A percentile compares a stretch with the other conserved stretches of the same genome.
These are phyloP conservation scores for Blastobotrys peoriensis DNA, from an alignment of 805 yeast species.

Conservation along the genomic window DNA sequence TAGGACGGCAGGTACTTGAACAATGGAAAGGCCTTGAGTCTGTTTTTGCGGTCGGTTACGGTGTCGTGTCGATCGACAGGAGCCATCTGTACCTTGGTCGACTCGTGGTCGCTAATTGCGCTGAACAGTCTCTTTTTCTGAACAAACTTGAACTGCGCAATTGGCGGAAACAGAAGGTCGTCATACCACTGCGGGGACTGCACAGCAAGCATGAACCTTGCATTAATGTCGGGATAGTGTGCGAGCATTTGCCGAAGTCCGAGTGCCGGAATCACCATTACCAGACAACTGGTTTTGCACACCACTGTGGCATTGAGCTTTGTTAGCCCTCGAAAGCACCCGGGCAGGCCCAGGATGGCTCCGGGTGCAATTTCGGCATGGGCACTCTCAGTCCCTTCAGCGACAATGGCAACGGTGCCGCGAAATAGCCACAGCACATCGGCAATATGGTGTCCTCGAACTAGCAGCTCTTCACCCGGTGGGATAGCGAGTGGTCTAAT, in stretches of 20 bases:
- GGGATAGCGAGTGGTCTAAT: not conserved
- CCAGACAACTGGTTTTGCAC: slow-evolving; percentile 57
- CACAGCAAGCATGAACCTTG: not conserved
- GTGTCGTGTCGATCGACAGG: not conserved
- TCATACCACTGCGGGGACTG: slow-evolving; percentile 1
- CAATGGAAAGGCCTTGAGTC: slow-evolving; percentile 41
- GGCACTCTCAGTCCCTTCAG: slow-evolving; percentile 69
- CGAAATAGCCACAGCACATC: slow-evolving; percentile 51
- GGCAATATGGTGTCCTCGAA: not conserved
- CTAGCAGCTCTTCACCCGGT: not conserved
- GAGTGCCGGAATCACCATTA: slow-evolving; percentile 64
- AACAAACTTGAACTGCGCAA: not conserved
- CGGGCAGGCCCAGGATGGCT: slow-evolving; percentile 73
- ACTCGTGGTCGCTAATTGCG: not conserved
- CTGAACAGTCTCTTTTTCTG: not conserved
- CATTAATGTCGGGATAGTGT: not conserved
- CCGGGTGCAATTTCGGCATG: slow-evolving; percentile 68
- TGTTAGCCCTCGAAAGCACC: slow-evolving; percentile 67
- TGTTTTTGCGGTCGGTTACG: slow-evolving; percentile 1
- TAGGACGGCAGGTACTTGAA: slow-evolving; percentile 52
- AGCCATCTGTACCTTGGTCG: not conserved
- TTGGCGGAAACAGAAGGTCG: slow-evolving; percentile 1
- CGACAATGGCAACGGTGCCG: slow-evolving; percentile 70
- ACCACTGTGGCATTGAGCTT: slow-evolving; percentile 68
- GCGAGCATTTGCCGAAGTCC: slow-evolving; percentile 36